phyloP scores from a whole-genome alignment of 2,329 filamentous ascomycete genomes.

The Sclerotinia trifoliorum region DNA sequence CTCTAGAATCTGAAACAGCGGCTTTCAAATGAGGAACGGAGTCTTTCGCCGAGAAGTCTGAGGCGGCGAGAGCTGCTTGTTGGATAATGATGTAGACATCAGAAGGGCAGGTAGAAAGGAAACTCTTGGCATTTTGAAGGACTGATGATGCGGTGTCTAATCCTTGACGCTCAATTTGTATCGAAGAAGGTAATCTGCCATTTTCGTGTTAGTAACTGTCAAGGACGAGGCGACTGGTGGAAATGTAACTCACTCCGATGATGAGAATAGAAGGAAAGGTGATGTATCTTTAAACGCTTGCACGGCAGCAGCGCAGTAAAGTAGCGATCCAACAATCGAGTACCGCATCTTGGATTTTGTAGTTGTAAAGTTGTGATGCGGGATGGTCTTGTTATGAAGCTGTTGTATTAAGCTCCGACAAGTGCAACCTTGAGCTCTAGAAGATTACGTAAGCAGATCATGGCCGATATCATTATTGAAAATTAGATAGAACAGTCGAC shows the following conservation, averaged over 20 bases:
- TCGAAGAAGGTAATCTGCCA: conserved; percentile 28
- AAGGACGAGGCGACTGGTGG: neutral
- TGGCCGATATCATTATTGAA: neutral
- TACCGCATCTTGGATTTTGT: conserved; percentile 51
- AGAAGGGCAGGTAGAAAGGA: conserved; percentile 68
- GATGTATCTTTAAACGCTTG: conserved; percentile 82
- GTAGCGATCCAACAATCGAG: conserved; percentile 48
- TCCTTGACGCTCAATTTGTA: conserved; percentile 25
- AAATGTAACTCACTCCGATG: conserved; percentile 32
- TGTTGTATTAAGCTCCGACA: conserved; percentile 23
- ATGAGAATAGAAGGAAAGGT: conserved; percentile 87
- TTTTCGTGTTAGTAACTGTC: conserved; percentile 12
- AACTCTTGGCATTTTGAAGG: conserved; percentile 33
- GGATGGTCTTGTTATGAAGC: conserved; percentile 8
- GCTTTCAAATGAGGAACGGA: conserved; percentile 51
- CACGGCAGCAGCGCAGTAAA: conserved; percentile 57
- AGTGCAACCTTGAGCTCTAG: conserved; percentile 3
- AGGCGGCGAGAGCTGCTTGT: conserved; percentile 70
- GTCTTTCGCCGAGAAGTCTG: conserved; percentile 59
- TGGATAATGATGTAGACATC: conserved; percentile 74
- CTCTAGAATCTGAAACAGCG: conserved; percentile 29
- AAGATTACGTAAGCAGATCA: neutral
- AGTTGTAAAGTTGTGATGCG: conserved; percentile 22
- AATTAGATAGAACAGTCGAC: no score
- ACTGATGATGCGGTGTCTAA: conserved; percentile 32